Evolutionary conservation across 73 alveolate genomes (phyloP).

Genomic region (Symbiodinium natans): DNA sequence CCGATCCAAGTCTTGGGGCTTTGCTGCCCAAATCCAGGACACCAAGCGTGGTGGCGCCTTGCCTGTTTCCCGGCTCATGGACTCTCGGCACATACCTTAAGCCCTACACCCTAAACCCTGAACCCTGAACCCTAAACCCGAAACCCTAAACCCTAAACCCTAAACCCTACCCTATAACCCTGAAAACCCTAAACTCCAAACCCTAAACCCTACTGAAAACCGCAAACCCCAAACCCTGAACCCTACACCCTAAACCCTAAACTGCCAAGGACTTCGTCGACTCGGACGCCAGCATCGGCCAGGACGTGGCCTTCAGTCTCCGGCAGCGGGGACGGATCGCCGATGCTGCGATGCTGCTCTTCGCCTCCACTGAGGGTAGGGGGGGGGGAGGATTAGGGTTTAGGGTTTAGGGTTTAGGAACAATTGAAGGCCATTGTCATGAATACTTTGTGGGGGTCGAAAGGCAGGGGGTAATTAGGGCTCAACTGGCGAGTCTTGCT

Average conservation of each 20-base stretch:
- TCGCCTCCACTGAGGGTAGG: too few species aligned
- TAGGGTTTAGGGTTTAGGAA: background rate
- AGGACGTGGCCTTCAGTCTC: conserved; percentile 32
- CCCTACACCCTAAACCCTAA: too few species aligned
- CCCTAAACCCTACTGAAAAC: background rate
- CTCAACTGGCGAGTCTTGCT: too few species aligned
- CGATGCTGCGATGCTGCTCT: conserved; percentile 54
- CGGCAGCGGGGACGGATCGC: conserved; percentile 88
- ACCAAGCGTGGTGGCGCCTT: conserved; percentile 78
- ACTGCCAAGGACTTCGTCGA: conserved; percentile 23
- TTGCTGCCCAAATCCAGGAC: background rate
- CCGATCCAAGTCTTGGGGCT: background rate
- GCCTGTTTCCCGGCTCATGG: conserved; percentile 55
- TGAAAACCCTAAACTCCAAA: background rate
- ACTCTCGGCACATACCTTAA: background rate
- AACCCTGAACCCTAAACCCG: background rate
- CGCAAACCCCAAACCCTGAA: background rate
- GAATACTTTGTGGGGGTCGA: too few species aligned
- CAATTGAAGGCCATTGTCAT: too few species aligned
- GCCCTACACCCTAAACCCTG: background rate
- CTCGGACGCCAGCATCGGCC: conserved; percentile 28
- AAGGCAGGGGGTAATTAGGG: too few species aligned
- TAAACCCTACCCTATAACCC: background rate
- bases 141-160: too few species aligned
- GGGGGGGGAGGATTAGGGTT: too few species aligned